Base-by-base conservation (phyloP, 192 early-diverging fungal genomes). In the Dissophora ornata region DNA sequence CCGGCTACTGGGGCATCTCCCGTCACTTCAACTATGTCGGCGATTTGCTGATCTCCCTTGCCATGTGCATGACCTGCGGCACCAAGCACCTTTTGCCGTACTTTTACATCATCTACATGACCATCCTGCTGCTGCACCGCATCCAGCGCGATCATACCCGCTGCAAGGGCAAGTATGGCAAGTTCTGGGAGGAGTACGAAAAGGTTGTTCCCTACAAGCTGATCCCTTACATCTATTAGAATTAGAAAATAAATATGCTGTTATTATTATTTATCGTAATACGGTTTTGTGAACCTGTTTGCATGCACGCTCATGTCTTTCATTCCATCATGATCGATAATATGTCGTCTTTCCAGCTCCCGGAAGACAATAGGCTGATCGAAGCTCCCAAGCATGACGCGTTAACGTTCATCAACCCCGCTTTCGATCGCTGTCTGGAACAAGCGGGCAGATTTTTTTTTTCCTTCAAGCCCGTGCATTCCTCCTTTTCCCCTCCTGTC, bases 21-120 rank as follows among this genome's bases (percentile, higher is more conserved):
- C 84, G 91, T 51, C 92, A 94, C 84, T 92, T 92, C 75, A 94
- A 94, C 82, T 94, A 94, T 82, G 84, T 91, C 16, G 92, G 91
- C 34, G 92, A 94, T 56, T 79, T 94, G 25, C 58, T 89, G 58
- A 90, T 92, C 57, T 90, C 86, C 10, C 67, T 86, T 34, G 90
- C 91, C 44, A 87, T 90, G 81, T 94, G 92, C 78, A 75, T 91
- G 70, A 82, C 90, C 49, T 94, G 92, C 74, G 89, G 88, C 6
- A 80, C 86, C 55, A 70, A 82, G 42, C 80, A 91, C 69, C 48
- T 92, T 29, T 67, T 91, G 47, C 91, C 91, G 24, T 89, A 94
- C 82, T 94, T 94, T 80, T 94, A 94, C 82, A 82, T 92, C 67
- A 75, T 93, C 62, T 94, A 91, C 81, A 93, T 94, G 91, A 79